phyloP scores from a whole-genome alignment of 139 green algal species.

The Chlorella sp. region DNA sequence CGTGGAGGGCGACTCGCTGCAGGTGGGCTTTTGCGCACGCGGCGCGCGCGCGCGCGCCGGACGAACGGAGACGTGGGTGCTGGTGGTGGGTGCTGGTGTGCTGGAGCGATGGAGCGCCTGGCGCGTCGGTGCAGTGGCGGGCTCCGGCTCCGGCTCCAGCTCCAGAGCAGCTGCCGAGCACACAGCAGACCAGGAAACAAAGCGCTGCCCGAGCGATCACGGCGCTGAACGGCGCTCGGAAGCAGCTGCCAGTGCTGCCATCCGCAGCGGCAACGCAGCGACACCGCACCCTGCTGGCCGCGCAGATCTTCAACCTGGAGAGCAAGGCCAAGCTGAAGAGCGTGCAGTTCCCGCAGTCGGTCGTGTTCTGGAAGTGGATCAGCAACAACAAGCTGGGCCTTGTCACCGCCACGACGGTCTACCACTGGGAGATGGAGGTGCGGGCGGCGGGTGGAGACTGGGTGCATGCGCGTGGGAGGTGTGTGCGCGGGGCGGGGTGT shows the following conservation, averaged over 20 bases:
- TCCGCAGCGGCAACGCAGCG: not conserved
- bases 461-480: not conserved
- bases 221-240: too few species aligned
- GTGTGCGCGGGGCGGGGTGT: not conserved
- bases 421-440: constrained; percentile 97
- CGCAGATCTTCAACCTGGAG: constrained; percentile 98
- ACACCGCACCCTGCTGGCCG: not conserved
- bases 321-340: constrained; percentile 98
- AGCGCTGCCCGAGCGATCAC: too few species aligned
- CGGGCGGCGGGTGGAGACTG: not conserved
- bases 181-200: too few species aligned
- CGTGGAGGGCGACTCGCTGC: constrained; percentile 79
- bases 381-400: constrained; percentile 82
- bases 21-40: too few species aligned
- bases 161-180: too few species aligned
- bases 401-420: constrained; percentile 90
- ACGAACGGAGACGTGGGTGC: too few species aligned
- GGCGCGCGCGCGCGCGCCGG: too few species aligned
- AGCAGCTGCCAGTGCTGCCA: not conserved
- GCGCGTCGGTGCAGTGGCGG: too few species aligned
- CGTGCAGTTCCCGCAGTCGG: constrained; percentile 90
- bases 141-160: too few species aligned
- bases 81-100: too few species aligned
- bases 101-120: too few species aligned
- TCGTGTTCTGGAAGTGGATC: constrained; percentile 99